A percentile compares a stretch with the other conserved stretches of the same genome.
Evolutionary conservation across 2,329 filamentous ascomycete genomes (phyloP).

Genomic region (Exophiala calicioides): DNA sequence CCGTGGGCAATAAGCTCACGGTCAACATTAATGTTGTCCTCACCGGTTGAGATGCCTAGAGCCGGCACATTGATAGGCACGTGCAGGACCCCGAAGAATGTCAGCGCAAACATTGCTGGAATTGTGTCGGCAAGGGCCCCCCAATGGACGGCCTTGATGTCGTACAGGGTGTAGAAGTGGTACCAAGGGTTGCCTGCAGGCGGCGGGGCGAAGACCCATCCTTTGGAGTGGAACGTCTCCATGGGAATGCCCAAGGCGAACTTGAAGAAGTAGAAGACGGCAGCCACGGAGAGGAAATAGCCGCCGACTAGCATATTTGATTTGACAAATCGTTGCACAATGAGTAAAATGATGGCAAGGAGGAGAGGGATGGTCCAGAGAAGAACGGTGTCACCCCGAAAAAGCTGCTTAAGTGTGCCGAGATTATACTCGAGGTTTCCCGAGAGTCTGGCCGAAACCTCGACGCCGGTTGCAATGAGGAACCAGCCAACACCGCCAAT

Average conservation of each 20-base stretch:
- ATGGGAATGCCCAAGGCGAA: constrained; percentile 63
- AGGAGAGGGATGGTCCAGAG: constrained; percentile 81
- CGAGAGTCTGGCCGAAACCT: constrained; percentile 86
- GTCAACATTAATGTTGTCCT: constrained; percentile 90
- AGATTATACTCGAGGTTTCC: constrained; percentile 81
- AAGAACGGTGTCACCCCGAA: constrained; percentile 70
- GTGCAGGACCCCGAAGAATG: constrained; percentile 95
- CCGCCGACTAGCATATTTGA: constrained; percentile 83
- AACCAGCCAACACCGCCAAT: constrained; percentile 98
- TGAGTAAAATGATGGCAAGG: constrained; percentile 74
- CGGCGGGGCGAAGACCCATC: constrained; percentile 91
- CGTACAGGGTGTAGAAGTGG: constrained; percentile 95
- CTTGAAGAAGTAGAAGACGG: constrained; percentile 55
- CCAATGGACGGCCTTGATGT: constrained; percentile 81
- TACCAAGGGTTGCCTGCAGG: constrained; percentile 88
- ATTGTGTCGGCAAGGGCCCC: constrained; percentile 78
- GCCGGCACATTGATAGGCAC: constrained; percentile 98
- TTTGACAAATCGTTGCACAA: constrained; percentile 72
- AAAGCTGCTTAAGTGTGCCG: constrained; percentile 72
- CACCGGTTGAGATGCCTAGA: constrained; percentile 82
- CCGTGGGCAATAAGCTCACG: constrained; percentile 90
- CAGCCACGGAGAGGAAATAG: constrained; percentile 79
- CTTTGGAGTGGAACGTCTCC: constrained; percentile 65
- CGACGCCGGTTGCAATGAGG: constrained; percentile 83
- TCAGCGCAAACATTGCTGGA: constrained; percentile 93